Percentiles rank a stretch among this genome's conserved stretches.
phyloP scores from a whole-genome alignment of 2,329 filamentous ascomycete species.

The Fusarium sororula region DNA sequence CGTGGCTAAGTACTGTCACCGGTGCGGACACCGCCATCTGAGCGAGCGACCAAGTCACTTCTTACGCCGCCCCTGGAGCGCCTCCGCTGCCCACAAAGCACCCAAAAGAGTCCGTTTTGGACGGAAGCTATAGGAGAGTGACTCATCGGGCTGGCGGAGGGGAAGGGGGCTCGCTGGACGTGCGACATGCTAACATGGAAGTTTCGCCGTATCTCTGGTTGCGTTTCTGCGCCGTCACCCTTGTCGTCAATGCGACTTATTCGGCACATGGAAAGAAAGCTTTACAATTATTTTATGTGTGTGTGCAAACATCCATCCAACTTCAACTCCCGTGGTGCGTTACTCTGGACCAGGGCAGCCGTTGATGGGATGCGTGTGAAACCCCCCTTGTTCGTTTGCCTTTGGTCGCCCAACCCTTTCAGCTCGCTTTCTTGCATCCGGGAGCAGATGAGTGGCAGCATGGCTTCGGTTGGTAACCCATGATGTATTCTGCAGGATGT shows the following conservation, averaged over 20 bases:
- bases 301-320: slow-evolving; percentile 17
- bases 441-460: slow-evolving; percentile 28
- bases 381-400: slow-evolving; percentile 31
- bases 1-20: slow-evolving; percentile 36
- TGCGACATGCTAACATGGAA: slow-evolving; percentile 4
- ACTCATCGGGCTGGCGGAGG: slow-evolving; percentile 37
- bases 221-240: slow-evolving; percentile 16
- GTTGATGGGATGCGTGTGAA: slow-evolving; percentile 1
- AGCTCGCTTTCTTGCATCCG: slow-evolving; percentile 36
- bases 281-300: slow-evolving; percentile 18
- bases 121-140: slow-evolving; percentile 25
- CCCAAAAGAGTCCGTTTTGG: slow-evolving; percentile 23
- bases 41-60: slow-evolving; percentile 19
- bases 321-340: slow-evolving; percentile 34
- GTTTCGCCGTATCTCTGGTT: slow-evolving; percentile 19
- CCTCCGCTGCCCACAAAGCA: slow-evolving; percentile 30
- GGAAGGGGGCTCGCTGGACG: slow-evolving; percentile 14
- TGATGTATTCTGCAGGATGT: slow-evolving; percentile 26
- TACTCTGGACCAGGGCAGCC: slow-evolving; percentile 18
- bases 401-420: slow-evolving; percentile 22
- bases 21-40: slow-evolving; percentile 34
- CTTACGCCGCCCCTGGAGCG: slow-evolving; percentile 27
- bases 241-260: slow-evolving; percentile 31
- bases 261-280: slow-evolving; percentile 37
- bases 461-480: slow-evolving; percentile 17